A percentile compares a stretch with the other conserved stretches of the same genome.
Evolutionary conservation across 495 filamentous ascomycete genomes (phyloP).

Genomic region (Elasticomyces elasticus): DNA sequence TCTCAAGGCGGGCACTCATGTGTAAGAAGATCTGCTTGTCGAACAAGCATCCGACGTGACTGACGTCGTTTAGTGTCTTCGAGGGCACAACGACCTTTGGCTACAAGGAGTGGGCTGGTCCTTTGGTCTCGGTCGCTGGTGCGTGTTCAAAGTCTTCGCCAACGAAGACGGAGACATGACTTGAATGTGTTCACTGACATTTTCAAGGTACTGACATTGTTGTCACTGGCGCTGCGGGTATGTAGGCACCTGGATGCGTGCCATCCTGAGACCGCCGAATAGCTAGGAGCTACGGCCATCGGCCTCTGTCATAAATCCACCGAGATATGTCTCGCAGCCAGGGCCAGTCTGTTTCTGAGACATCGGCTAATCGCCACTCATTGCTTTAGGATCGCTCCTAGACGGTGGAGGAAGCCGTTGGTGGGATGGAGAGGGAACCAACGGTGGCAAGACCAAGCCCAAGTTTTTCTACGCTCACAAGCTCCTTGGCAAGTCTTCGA

Average conservation of each 20-base stretch:
- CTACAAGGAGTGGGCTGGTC: slow-evolving; percentile 46
- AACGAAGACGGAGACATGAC: no score
- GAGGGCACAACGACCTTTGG: slow-evolving; percentile 43
- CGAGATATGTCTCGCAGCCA: no score
- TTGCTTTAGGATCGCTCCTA: slow-evolving; percentile 33
- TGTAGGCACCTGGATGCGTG: no score
- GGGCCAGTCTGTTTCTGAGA: no score
- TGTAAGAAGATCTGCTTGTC: no score
- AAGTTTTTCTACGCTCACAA: slow-evolving; percentile 48
- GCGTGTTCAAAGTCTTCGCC: no score
- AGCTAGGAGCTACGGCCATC: no score
- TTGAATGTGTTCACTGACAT: no score
- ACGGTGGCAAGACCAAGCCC: slow-evolving; percentile 49
- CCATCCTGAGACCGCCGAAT: no score
- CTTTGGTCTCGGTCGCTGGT: slow-evolving; percentile 40
- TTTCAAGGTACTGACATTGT: slow-evolving; percentile 38
- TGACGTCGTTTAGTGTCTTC: slow-evolving; percentile 35
- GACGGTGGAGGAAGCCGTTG: slow-evolving; percentile 40
- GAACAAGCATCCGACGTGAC: background rate
- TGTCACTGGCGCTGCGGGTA: slow-evolving; percentile 36
- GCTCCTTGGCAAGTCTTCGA: slow-evolving; percentile 27
- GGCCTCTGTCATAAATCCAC: no score
- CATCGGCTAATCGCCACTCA: no score
- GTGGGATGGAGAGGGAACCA: slow-evolving; percentile 46
- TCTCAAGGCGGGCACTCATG: slow-evolving; percentile 37